Percentiles rank a stretch among this genome's conserved stretches.
Evolutionary conservation across 2,329 filamentous ascomycete genomes (phyloP).

Genomic region (Ampelomyces quisqualis): DNA sequence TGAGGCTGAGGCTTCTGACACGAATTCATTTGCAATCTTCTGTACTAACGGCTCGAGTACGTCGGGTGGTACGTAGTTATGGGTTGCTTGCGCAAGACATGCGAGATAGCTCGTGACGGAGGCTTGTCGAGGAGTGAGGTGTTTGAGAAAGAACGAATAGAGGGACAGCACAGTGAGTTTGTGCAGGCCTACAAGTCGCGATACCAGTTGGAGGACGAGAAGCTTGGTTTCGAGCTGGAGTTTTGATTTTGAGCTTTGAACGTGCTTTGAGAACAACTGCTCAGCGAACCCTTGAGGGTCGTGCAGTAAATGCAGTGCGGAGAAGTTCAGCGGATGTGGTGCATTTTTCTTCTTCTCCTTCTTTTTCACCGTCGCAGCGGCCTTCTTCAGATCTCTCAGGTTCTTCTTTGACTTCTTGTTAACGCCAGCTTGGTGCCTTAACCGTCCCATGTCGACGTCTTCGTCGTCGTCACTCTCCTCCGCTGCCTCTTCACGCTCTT

Average conservation of each 20-base stretch:
- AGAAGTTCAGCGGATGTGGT: conserved; percentile 91
- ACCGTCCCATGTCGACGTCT: conserved; percentile 71
- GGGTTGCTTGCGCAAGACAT: conserved; percentile 86
- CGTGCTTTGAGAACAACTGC: conserved; percentile 82
- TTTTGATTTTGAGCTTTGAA: conserved; percentile 83
- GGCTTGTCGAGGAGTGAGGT: conserved; percentile 79
- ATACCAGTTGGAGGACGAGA: conserved; percentile 86
- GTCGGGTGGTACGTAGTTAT: conserved; percentile 89
- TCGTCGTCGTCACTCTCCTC: conserved; percentile 81
- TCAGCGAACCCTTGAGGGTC: conserved; percentile 95
- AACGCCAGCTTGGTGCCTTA: conserved; percentile 83
- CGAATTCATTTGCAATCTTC: conserved; percentile 98
- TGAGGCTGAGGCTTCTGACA: conserved; percentile 86
- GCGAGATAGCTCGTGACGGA: conserved; percentile 92
- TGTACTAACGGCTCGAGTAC: conserved; percentile 84
- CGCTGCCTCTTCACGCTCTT: conserved; percentile 82
- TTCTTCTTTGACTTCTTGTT: conserved; percentile 97
- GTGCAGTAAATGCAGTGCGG: conserved; percentile 83
- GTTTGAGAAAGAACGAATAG: conserved; percentile 96
- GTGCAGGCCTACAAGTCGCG: conserved; percentile 86
- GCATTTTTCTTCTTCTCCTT: conserved; percentile 84
- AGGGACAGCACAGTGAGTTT: conserved; percentile 85
- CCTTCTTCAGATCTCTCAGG: conserved; percentile 73
- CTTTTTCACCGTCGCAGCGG: conserved; percentile 75
- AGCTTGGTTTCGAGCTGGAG: conserved; percentile 86